Percentiles rank a stretch among this genome's conserved stretches.
These are phyloP conservation scores for Ganoderma sinense DNA, from an alignment of 1,284 basidiomycete genomes.

Conservation along the genomic window DNA sequence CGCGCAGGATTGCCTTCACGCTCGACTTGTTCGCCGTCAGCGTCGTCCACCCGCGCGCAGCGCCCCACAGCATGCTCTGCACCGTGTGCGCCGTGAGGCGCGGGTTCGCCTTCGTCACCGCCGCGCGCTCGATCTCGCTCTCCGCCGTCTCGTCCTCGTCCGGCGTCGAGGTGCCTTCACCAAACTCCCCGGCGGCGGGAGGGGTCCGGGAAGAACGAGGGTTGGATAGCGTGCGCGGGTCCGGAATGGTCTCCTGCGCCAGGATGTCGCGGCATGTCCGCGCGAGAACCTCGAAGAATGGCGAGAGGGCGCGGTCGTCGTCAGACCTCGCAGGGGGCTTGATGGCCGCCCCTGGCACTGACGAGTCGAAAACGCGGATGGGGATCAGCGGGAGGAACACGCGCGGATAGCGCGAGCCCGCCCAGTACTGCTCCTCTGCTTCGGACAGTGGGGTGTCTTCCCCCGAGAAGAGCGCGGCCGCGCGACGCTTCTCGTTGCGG, in stretches of 20 bases:
- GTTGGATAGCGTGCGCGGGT: constrained; percentile 36
- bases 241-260: constrained; percentile 48
- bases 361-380: constrained; percentile 54
- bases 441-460: constrained; percentile 23
- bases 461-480: constrained; percentile 59
- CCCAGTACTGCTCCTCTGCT: constrained; percentile 62
- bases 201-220: neutral
- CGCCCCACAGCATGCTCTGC: constrained; percentile 73
- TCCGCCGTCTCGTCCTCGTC: constrained; percentile 13
- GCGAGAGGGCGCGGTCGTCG: constrained; percentile 19
- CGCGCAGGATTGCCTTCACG: constrained; percentile 74
- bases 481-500: constrained; percentile 63
- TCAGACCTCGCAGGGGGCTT: constrained; percentile 5
- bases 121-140: constrained; percentile 57
- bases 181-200: neutral
- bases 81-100: constrained; percentile 74
- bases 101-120: constrained; percentile 61
- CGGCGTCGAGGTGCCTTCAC: neutral
- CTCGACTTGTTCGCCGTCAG: constrained; percentile 83
- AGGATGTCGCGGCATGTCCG: constrained; percentile 62
- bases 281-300: constrained; percentile 55
- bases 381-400: constrained; percentile 63
- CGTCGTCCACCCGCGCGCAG: constrained; percentile 78
- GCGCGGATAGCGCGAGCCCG: constrained; percentile 62
- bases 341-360: constrained; percentile 28